phyloP scores from a whole-genome alignment of 306 rosid genomes.

The Fragaria ananassa region DNA sequence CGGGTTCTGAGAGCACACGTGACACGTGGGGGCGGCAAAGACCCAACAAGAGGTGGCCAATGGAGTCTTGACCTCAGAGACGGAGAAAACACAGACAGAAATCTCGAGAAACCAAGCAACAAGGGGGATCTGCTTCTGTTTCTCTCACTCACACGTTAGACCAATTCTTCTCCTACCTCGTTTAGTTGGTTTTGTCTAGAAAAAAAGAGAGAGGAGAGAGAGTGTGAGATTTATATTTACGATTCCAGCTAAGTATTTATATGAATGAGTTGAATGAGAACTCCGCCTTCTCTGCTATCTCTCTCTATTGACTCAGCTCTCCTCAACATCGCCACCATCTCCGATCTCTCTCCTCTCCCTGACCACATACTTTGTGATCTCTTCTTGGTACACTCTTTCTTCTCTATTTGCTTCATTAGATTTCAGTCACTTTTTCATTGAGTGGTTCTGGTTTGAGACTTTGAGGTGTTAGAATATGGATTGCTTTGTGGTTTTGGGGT shows the following conservation, averaged over 20 bases:
- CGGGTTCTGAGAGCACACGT: neutral
- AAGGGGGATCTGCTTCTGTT: neutral
- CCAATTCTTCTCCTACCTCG: constrained; percentile 27
- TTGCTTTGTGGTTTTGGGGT: neutral
- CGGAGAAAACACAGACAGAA: constrained; percentile 20
- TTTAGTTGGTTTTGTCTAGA: neutral
- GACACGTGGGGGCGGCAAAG: neutral
- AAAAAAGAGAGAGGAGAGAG: neutral
- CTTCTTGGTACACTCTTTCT: constrained; percentile 46
- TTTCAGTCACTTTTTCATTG: neutral
- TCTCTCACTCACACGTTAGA: constrained; percentile 16
- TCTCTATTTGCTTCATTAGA: neutral
- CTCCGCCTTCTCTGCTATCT: constrained; percentile 83
- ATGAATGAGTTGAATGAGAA: constrained; percentile 65
- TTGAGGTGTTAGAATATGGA: neutral
- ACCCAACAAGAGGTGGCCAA: neutral
- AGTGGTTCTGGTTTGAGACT: neutral
- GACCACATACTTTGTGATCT: constrained; percentile 89
- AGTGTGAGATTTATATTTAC: neutral
- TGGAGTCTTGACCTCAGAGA: neutral
- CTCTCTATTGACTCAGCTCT: constrained; percentile 84
- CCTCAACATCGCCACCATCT: constrained; percentile 64
- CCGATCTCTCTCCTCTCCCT: constrained; percentile 90
- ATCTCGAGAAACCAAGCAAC: neutral
- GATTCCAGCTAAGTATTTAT: neutral